Percentiles rank a stretch among this genome's conserved stretches.
phyloP scores from a whole-genome alignment of 1,139 yeast genomes.

The Kurtzmaniella quercitrusa region DNA sequence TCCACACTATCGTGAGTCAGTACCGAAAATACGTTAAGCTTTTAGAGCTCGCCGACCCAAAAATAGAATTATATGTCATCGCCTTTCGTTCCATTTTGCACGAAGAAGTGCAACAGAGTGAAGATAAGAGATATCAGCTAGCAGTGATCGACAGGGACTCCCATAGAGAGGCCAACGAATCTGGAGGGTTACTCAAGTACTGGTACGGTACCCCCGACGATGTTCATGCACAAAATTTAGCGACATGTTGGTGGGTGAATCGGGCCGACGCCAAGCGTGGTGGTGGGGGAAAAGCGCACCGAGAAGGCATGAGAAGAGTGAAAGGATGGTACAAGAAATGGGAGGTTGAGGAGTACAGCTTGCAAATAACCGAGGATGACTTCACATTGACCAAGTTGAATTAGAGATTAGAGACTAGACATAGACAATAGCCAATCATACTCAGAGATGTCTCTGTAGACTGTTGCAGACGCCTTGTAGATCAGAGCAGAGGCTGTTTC shows the following conservation, averaged over 20 bases:
- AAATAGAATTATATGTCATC: slow-evolving; percentile 20
- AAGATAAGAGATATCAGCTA: slow-evolving; percentile 18
- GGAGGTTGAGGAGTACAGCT: slow-evolving; percentile 27
- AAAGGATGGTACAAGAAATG: slow-evolving; percentile 26
- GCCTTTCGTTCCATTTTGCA: slow-evolving; percentile 26
- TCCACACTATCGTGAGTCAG: slow-evolving; percentile 14
- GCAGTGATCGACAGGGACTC: slow-evolving; percentile 22
- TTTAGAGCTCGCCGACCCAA: slow-evolving; percentile 12
- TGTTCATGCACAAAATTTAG: slow-evolving; percentile 23
- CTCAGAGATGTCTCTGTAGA: no score
- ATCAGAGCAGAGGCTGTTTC: no score
- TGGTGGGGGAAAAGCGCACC: slow-evolving; percentile 25
- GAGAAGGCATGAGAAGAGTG: slow-evolving; percentile 24
- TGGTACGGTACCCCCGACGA: slow-evolving; percentile 30
- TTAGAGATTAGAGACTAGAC: slow-evolving; percentile 2
- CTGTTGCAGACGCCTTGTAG: no score
- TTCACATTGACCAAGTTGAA: slow-evolving; percentile 1
- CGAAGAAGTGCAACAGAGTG: slow-evolving; percentile 18
- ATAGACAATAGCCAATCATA: no score
- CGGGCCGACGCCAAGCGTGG: slow-evolving; percentile 21
- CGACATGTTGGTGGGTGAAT: slow-evolving; percentile 32
- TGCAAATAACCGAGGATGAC: slow-evolving; percentile 10
- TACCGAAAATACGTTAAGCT: slow-evolving; percentile 14
- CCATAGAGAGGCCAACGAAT: slow-evolving; percentile 25
- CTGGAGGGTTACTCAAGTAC: slow-evolving; percentile 30